Percentiles rank a stretch among this genome's conserved stretches.
Evolutionary conservation across 169 alveolate genomes (phyloP).

Genomic region (Cryptosporidium muris): DNA sequence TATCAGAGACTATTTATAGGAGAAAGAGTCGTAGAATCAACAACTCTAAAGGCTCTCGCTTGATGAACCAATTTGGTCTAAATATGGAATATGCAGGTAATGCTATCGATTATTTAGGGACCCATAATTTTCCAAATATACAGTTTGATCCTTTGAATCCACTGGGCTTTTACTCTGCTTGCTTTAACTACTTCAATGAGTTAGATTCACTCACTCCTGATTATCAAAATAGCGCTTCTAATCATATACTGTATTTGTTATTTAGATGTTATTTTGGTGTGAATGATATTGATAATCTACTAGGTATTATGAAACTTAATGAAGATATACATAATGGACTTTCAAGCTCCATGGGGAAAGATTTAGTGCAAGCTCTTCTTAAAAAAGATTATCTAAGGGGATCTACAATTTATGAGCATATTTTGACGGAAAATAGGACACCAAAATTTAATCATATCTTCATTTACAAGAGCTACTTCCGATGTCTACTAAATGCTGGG

Average conservation of each 20-base stretch:
- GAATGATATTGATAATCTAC: constrained; percentile 41
- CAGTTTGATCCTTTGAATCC: constrained; percentile 63
- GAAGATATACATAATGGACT: constrained; percentile 22
- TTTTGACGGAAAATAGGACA: constrained; percentile 12
- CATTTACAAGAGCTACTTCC: constrained; percentile 21
- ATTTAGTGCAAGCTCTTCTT: constrained; percentile 19
- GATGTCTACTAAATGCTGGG: constrained; percentile 58
- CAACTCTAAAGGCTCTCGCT: background rate
- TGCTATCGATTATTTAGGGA: constrained; percentile 59
- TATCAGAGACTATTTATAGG: constrained; percentile 1
- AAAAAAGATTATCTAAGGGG: constrained; percentile 46
- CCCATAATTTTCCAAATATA: constrained; percentile 31
- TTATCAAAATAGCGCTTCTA: constrained; percentile 18
- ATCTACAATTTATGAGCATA: constrained; percentile 43
- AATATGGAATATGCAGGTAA: constrained; percentile 38
- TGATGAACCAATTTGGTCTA: constrained; percentile 54
- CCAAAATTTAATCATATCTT: background rate
- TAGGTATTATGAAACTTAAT: constrained; percentile 55
- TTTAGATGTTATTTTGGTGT: constrained; percentile 51
- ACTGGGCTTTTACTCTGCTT: constrained; percentile 29
- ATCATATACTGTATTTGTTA: constrained; percentile 56
- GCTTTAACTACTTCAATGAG: background rate
- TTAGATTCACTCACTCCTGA: constrained; percentile 13
- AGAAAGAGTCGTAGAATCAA: constrained; percentile 21
- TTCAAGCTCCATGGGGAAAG: constrained; percentile 14